Base-by-base conservation (phyloP, 345 rosid species). In the Pugionium dolabratum region DNA sequence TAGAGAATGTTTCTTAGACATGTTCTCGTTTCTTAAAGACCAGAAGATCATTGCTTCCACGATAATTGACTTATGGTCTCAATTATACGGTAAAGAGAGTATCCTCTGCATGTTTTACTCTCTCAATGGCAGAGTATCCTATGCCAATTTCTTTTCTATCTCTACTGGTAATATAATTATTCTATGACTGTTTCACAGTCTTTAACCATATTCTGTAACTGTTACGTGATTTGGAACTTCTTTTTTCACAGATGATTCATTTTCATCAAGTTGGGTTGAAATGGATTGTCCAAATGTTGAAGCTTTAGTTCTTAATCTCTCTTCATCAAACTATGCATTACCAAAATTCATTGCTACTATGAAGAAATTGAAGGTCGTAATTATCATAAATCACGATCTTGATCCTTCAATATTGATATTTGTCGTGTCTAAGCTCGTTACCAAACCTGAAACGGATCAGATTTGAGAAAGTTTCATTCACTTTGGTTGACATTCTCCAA, bases 401-500 rank as follows among this genome's bases (percentile, higher is more conserved):
- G 69, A 6, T 36, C 70, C 79, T 0, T 61, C 83, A 0, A 78
- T 71, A 53, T 10, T 85, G 40, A 57, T 44, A 85, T 4, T 78
- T 81, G 10, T 59, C 27, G 4, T 55, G 76, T 26, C 45, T 85
- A 5, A 66, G 42, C 4, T 65, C 79, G 50, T 40, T 79, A 40
- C 53, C 78, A 48, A 59, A 66, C 66, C 74, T 84, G 33, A 84
- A 67, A 75, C 78, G 90, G 68, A 78, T 86, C 47, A 80, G 90
- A 59, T 6, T 85, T 34, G 87, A 85, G 64, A 75, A 69, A 9
- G 64, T 76, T 26, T 71, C 62, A 3, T 2, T 82, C 44, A 77
- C 86, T 37, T 43, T 66, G 34, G 25, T 73, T 2, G 34, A 33
- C 46, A 6, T 54, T 59, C 35, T 43, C 28, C 51, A 40, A 0